A percentile compares a stretch with the other conserved stretches of the same genome.
Evolutionary conservation across 2,329 filamentous ascomycete species (phyloP).

Genomic region (Amauroascus niger): DNA sequence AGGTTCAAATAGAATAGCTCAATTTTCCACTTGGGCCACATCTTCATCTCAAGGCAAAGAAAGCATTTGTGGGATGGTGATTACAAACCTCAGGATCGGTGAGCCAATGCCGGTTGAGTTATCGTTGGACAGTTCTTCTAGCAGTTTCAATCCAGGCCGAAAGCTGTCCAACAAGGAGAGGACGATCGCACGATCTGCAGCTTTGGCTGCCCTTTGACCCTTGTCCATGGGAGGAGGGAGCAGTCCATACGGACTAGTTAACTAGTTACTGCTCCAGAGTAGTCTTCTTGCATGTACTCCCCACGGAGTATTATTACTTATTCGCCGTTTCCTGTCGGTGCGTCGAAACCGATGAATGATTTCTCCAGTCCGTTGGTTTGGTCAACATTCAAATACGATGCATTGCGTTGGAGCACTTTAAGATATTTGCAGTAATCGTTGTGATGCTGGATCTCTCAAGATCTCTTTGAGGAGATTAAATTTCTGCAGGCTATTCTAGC

Average conservation of each 20-base stretch:
- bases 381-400: background rate
- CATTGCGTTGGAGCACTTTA: background rate
- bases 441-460: background rate
- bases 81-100: background rate
- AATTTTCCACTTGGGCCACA: too few species aligned
- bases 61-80: background rate
- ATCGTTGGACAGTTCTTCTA: background rate
- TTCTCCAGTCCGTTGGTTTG: background rate
- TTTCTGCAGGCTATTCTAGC: background rate
- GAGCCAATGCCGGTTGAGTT: background rate
- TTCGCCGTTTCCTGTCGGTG: too few species aligned
- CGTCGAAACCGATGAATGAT: background rate
- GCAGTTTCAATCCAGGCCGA: background rate
- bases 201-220: constrained; percentile 1
- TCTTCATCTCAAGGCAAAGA: too few species aligned
- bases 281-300: too few species aligned
- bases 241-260: background rate
- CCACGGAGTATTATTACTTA: background rate
- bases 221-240: background rate
- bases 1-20: background rate
- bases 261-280: too few species aligned
- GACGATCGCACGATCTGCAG: background rate
- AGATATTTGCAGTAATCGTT: background rate
- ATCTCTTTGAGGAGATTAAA: background rate
- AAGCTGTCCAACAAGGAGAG: background rate